phyloP scores from a whole-genome alignment of 2,329 filamentous ascomycete species.

The Colletotrichum lentis region DNA sequence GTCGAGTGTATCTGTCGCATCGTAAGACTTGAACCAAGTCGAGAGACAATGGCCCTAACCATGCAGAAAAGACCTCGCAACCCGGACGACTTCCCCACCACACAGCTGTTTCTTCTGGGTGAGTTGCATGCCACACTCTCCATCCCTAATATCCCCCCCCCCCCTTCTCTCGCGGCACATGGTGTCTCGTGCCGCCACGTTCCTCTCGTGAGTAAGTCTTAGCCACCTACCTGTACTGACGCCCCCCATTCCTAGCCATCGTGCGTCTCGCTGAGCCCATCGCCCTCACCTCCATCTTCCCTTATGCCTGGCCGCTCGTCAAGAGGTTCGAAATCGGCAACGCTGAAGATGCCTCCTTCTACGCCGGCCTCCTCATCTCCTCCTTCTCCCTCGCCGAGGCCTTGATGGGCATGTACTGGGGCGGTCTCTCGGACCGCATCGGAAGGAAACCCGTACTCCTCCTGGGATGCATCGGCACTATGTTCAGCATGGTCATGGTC shows the following conservation, averaged over 20 bases:
- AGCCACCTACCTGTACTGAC: conserved; percentile 37
- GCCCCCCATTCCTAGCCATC: conserved; percentile 67
- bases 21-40: conserved; percentile 55
- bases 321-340: conserved; percentile 77
- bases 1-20: conserved; percentile 50
- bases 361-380: conserved; percentile 87
- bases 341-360: conserved; percentile 81
- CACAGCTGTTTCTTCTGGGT: conserved; percentile 88
- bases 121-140: conserved; percentile 47
- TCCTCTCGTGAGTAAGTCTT: conserved; percentile 16
- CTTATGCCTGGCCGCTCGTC: conserved; percentile 87
- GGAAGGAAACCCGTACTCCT: conserved; percentile 88
- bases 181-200: background rate
- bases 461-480: conserved; percentile 81
- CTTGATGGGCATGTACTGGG: conserved; percentile 88
- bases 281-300: conserved; percentile 90
- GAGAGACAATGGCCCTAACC: conserved; percentile 61
- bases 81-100: conserved; percentile 78
- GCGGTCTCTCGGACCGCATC: conserved; percentile 79
- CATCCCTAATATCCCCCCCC: background rate
- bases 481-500: conserved; percentile 82
- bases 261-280: conserved; percentile 93
- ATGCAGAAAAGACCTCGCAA: conserved; percentile 63
- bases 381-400: conserved; percentile 85
- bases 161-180: too few relatives aligned